Evolutionary conservation across 768 basidiomycete genomes (phyloP).

Genomic region (Mycena crocata): DNA sequence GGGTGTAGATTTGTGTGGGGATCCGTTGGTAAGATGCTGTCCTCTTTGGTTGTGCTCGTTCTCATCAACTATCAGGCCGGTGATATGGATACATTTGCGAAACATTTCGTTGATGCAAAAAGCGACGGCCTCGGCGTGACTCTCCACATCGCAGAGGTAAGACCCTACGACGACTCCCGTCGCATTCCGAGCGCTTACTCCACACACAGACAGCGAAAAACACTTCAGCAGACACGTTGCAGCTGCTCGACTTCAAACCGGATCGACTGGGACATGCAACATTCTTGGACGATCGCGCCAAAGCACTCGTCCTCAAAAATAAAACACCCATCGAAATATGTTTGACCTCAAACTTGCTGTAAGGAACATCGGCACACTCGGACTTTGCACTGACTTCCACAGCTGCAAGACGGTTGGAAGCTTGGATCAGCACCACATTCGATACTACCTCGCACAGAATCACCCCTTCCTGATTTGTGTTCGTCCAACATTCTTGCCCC

Average conservation of each 20-base stretch:
- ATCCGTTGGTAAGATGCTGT: slow-evolving; percentile 58
- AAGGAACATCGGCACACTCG: slow-evolving; percentile 34
- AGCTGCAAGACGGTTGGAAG: slow-evolving; percentile 77
- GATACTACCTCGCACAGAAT: slow-evolving; percentile 67
- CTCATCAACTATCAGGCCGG: slow-evolving; percentile 55
- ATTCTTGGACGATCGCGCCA: slow-evolving; percentile 75
- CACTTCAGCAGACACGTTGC: slow-evolving; percentile 66
- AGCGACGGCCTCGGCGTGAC: slow-evolving; percentile 77
- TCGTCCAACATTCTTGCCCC: slow-evolving; percentile 41
- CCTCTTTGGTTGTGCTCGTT: slow-evolving; percentile 17
- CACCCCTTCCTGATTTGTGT: slow-evolving; percentile 87
- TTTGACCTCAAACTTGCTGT: slow-evolving; percentile 83
- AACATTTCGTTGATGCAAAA: slow-evolving; percentile 65
- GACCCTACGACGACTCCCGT: neutral
- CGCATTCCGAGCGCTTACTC: neutral
- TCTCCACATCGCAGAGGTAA: slow-evolving; percentile 87
- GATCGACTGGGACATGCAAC: slow-evolving; percentile 85
- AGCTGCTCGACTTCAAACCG: slow-evolving; percentile 71
- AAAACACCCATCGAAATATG: slow-evolving; percentile 84
- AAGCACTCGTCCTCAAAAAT: slow-evolving; percentile 61
- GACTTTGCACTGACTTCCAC: neutral
- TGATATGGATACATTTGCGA: slow-evolving; percentile 61
- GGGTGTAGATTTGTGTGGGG: slow-evolving; percentile 85
- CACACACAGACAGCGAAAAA: slow-evolving; percentile 56
- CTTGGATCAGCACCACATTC: slow-evolving; percentile 80